phyloP scores from a whole-genome alignment of 176 grass and related monocot genomes.

The Leersia perrieri region DNA sequence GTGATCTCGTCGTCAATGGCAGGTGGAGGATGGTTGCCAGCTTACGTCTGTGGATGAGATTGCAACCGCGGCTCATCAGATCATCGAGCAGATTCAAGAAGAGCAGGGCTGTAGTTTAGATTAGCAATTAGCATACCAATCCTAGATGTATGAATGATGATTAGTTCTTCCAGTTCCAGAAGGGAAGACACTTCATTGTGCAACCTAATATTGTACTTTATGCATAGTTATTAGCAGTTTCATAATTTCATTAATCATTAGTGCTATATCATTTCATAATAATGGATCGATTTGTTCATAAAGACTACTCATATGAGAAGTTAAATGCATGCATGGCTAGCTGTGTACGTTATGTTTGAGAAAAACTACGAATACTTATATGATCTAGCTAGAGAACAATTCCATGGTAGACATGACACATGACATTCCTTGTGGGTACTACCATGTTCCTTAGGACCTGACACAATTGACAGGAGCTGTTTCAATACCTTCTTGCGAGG shows the following conservation, averaged over 20 bases:
- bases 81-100: slow-evolving; percentile 60
- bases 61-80: slow-evolving; percentile 58
- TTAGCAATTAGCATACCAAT: not conserved
- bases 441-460: slow-evolving; percentile 40
- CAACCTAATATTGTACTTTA: slow-evolving; percentile 38
- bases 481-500: not conserved
- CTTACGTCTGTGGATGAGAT: slow-evolving; percentile 75
- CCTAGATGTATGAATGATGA: not conserved
- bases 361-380: not conserved
- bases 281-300: slow-evolving; percentile 6
- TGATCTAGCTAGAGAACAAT: slow-evolving; percentile 17
- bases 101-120: slow-evolving; percentile 43
- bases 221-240: not conserved
- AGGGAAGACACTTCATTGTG: slow-evolving; percentile 13
- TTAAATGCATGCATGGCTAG: not conserved
- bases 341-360: not conserved
- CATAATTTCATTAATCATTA: not conserved
- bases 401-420: slow-evolving; percentile 27
- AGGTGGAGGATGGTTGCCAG: slow-evolving; percentile 81
- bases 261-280: not conserved
- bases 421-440: slow-evolving; percentile 36
- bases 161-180: slow-evolving; percentile 23
- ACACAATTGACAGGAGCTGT: slow-evolving; percentile 29
- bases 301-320: not conserved
- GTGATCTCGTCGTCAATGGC: not conserved